phyloP scores from a whole-genome alignment of 768 basidiomycete species.

The Lactifluus volemus region DNA sequence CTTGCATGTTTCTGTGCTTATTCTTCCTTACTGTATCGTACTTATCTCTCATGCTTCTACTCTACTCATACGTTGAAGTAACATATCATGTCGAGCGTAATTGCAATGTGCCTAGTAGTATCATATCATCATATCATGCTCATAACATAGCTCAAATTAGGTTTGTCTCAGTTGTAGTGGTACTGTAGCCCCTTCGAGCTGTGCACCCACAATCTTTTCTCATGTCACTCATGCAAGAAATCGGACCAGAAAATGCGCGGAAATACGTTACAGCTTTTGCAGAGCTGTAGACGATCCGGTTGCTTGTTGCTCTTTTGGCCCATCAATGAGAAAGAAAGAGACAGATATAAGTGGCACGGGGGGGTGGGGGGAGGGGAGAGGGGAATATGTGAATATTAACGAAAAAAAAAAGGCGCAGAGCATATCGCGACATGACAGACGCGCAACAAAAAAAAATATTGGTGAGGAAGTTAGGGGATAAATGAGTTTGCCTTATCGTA shows the following conservation, averaged over 20 bases:
- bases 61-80: background rate
- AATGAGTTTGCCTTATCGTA: conserved; percentile 1
- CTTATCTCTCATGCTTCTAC: background rate
- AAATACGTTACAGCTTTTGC: conserved; percentile 6
- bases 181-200: background rate
- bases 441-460: background rate
- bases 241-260: background rate
- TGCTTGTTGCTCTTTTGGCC: conserved; percentile 8
- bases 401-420: background rate
- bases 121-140: too few species aligned
- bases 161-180: background rate
- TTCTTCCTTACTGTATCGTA: too few species aligned
- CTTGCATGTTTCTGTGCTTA: too few species aligned
- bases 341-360: background rate
- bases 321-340: background rate
- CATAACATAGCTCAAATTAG: too few species aligned
- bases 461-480: conserved; percentile 7
- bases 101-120: background rate
- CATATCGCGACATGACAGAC: background rate
- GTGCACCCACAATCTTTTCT: background rate
- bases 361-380: too few species aligned
- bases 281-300: conserved; percentile 2
- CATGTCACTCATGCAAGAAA: background rate
- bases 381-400: conserved; percentile 1
- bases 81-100: background rate